These are phyloP conservation scores for Fraxinus anomala DNA, from an alignment of 257 asterid species.

Conservation along the genomic window DNA sequence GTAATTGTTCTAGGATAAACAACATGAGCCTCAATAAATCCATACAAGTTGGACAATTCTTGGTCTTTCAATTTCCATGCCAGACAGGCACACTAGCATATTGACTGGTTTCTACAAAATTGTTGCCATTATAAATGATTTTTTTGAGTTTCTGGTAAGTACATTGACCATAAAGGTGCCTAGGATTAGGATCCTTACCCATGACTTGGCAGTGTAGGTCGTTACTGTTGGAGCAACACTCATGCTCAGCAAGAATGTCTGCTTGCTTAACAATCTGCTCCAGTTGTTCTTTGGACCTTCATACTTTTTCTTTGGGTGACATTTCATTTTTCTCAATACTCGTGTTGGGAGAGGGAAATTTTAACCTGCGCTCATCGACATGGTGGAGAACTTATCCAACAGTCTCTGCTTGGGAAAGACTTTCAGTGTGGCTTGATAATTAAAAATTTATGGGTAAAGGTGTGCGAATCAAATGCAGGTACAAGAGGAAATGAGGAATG, in stretches of 20 bases:
- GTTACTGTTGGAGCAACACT: neutral
- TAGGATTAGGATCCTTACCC: neutral
- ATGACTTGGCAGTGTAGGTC: constrained; percentile 15
- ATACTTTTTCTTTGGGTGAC: constrained; percentile 10
- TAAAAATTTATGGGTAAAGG: constrained; percentile 11
- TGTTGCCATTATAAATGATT: neutral
- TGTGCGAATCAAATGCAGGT: constrained; percentile 51
- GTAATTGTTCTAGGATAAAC: neutral
- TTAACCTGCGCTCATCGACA: constrained; percentile 17
- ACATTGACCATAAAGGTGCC: constrained; percentile 7
- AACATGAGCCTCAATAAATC: neutral
- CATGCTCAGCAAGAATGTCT: neutral
- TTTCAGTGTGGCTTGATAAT: constrained; percentile 11
- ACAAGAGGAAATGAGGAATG: constrained; percentile 89
- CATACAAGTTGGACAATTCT: neutral
- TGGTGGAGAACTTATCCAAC: constrained; percentile 1
- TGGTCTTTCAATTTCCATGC: neutral
- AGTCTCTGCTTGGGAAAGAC: constrained; percentile 16
- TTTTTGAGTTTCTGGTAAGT: constrained; percentile 4
- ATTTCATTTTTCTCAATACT: constrained; percentile 13
- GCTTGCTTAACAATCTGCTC: constrained; percentile 6
- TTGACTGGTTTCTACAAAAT: neutral
- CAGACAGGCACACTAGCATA: neutral
- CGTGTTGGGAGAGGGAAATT: constrained; percentile 6
- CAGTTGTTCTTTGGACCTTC: constrained; percentile 14